These are phyloP conservation scores for Aspergillus nidulans DNA, from an alignment of 495 filamentous ascomycete genomes.

Conservation along the genomic window DNA sequence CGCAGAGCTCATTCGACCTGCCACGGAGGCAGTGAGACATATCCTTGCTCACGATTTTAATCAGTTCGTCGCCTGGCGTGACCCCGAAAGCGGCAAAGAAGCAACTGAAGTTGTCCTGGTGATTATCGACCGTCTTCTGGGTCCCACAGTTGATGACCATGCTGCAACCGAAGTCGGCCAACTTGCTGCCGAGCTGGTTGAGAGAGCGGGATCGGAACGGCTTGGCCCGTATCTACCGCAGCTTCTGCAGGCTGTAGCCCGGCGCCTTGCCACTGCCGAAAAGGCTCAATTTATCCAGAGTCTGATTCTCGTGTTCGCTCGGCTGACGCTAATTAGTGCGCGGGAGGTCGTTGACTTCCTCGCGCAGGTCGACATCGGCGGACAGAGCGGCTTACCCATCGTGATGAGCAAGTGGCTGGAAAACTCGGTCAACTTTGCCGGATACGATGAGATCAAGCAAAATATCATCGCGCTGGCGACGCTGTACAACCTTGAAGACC, in stretches of 20 bases:
- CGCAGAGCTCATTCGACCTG: constrained; percentile 78
- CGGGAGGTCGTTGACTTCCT: constrained; percentile 91
- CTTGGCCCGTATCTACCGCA: constrained; percentile 86
- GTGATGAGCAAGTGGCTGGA: constrained; percentile 95
- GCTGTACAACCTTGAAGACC: constrained; percentile 80
- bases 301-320: constrained; percentile 89
- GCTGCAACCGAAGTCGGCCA: constrained; percentile 95
- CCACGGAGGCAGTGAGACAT: constrained; percentile 79
- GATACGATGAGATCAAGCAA: constrained; percentile 93
- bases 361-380: constrained; percentile 69
- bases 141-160: constrained; percentile 76
- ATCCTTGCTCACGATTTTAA: constrained; percentile 82
- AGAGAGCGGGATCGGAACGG: constrained; percentile 83
- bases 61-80: constrained; percentile 79
- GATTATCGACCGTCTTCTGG: constrained; percentile 90
- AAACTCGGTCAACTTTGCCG: constrained; percentile 91
- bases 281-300: constrained; percentile 85
- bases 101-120: constrained; percentile 84
- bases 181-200: constrained; percentile 89
- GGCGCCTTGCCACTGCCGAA: constrained; percentile 71
- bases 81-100: constrained; percentile 64
- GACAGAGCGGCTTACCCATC: constrained; percentile 70
- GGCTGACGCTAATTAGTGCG: constrained; percentile 76
- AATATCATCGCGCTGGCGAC: constrained; percentile 92
- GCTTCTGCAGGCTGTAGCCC: constrained; percentile 88